Percentiles rank a stretch among this genome's conserved stretches.
These are phyloP conservation scores for Obba rivulosa DNA, from an alignment of 768 basidiomycete species.

Conservation along the genomic window DNA sequence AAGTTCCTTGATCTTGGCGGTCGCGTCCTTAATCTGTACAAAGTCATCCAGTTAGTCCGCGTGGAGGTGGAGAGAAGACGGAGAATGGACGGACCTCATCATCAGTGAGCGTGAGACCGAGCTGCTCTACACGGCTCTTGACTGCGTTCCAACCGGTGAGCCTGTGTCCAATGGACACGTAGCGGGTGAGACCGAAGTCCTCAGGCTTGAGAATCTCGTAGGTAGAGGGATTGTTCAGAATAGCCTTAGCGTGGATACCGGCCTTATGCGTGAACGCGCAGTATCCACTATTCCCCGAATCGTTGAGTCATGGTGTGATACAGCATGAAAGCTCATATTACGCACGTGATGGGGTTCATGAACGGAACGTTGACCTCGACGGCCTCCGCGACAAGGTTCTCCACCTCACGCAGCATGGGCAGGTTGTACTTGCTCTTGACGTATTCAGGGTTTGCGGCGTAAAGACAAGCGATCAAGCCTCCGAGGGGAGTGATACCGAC, in stretches of 20 bases:
- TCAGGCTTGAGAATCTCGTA: constrained; percentile 99
- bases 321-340: constrained; percentile 7
- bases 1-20: constrained; percentile 98
- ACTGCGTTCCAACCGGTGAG: constrained; percentile 99
- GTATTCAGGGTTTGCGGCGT: constrained; percentile 96
- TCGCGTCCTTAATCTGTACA: constrained; percentile 89
- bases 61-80: background rate
- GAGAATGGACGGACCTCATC: constrained; percentile 59
- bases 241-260: constrained; percentile 99
- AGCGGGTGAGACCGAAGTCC: constrained; percentile 96
- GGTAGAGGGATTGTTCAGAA: constrained; percentile 97
- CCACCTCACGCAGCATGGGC: constrained; percentile 94
- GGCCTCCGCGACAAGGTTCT: constrained; percentile 97
- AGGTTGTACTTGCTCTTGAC: constrained; percentile 99
- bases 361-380: constrained; percentile 98
- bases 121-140: constrained; percentile 98
- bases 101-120: constrained; percentile 84
- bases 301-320: background rate
- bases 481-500: constrained; percentile 99
- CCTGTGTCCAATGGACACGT: constrained; percentile 96
- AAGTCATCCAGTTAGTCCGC: background rate
- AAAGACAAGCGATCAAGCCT: constrained; percentile 93
- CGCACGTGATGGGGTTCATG: constrained; percentile 90
- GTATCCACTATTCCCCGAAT: constrained; percentile 63
- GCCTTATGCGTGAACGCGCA: constrained; percentile 99